A percentile compares a stretch with the other conserved stretches of the same genome.
These are phyloP conservation scores for Colletotrichum cereale DNA, from an alignment of 2,329 filamentous ascomycete species.

Conservation along the genomic window DNA sequence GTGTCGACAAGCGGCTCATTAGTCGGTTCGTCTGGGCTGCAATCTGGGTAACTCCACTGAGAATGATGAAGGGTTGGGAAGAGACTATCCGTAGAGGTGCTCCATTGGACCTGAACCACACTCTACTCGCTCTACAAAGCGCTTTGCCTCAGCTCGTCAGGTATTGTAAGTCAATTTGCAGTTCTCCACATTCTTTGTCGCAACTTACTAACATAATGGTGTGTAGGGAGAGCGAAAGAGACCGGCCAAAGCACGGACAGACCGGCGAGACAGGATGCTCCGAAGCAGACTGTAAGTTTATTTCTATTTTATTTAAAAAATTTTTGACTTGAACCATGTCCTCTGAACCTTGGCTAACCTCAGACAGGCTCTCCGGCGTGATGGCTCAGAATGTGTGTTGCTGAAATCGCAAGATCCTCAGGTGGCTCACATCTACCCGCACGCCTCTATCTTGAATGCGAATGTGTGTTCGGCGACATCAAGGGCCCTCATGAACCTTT, in stretches of 20 bases:
- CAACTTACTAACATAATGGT: neutral
- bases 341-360: too few species aligned
- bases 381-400: too few species aligned
- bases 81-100: neutral
- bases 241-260: fast-evolving
- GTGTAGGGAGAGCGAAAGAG: neutral
- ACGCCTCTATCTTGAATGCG: too few species aligned
- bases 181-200: too few species aligned
- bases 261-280: neutral
- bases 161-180: neutral
- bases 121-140: too few species aligned
- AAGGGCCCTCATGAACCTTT: too few species aligned
- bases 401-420: too few species aligned
- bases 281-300: neutral
- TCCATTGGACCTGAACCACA: too few species aligned
- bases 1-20: fast-evolving
- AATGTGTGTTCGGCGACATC: too few species aligned
- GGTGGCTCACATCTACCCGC: too few species aligned
- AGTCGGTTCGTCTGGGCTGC: neutral
- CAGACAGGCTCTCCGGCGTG: too few species aligned
- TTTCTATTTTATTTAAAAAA: neutral
- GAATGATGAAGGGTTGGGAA: neutral
- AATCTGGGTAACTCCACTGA: neutral
- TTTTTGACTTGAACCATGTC: too few species aligned
- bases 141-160: neutral